Percentiles rank a stretch among this genome's conserved stretches.
Evolutionary conservation across 345 rosid species (phyloP).

Genomic region (Orychophragmus violaceus): DNA sequence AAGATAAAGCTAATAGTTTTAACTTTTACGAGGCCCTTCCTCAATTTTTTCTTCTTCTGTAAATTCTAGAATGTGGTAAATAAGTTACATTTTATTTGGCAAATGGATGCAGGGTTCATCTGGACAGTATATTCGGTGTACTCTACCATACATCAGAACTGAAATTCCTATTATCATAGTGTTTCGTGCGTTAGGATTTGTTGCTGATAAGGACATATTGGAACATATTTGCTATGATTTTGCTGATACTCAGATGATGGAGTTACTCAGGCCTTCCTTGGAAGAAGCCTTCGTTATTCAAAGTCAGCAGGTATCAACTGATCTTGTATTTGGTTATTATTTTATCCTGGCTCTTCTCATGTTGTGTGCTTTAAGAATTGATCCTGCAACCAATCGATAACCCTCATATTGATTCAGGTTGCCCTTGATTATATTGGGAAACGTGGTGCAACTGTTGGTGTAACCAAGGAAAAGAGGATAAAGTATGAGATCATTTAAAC

Average conservation of each 20-base stretch:
- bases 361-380: background rate
- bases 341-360: background rate
- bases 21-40: background rate
- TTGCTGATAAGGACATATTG: conserved; percentile 90
- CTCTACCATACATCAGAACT: conserved; percentile 92
- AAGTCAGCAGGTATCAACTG: conserved; percentile 68
- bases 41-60: background rate
- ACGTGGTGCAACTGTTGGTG: conserved; percentile 97
- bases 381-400: conserved; percentile 3
- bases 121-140: conserved; percentile 90
- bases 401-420: conserved; percentile 49
- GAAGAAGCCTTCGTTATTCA: conserved; percentile 99
- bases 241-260: conserved; percentile 93
- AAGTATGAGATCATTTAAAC: conserved; percentile 52
- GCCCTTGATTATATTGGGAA: conserved; percentile 96
- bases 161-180: conserved; percentile 98
- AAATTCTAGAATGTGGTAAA: background rate
- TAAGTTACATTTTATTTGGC: background rate
- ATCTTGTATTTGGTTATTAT: background rate
- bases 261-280: conserved; percentile 88
- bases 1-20: conserved; percentile 19
- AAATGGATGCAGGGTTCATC: conserved; percentile 73
- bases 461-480: conserved; percentile 87
- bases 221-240: conserved; percentile 95
- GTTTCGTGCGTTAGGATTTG: conserved; percentile 95